phyloP scores from a whole-genome alignment of 805 yeast species.

The Ogataea degrootiae region DNA sequence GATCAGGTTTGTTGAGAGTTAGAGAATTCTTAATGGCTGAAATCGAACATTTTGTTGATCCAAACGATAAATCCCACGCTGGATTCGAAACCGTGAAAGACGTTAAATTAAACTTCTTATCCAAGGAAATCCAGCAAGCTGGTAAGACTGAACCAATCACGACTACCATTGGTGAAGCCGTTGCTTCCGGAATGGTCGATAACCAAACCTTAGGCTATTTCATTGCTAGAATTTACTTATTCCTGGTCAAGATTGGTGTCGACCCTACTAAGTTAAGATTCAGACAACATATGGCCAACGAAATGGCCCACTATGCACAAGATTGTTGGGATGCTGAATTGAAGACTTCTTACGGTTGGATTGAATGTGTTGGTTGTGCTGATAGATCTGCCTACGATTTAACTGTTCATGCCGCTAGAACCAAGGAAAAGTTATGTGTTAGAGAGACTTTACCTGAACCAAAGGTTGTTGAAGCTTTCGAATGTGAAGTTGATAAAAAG shows the following conservation, averaged over 20 bases:
- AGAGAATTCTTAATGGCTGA: constrained; percentile 99
- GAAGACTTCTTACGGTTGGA: constrained; percentile 96
- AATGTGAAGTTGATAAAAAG: constrained; percentile 86
- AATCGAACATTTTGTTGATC: constrained; percentile 98
- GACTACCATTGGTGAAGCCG: constrained; percentile 87
- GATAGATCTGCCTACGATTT: constrained; percentile 98
- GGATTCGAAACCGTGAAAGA: constrained; percentile 74
- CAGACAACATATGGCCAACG: constrained; percentile 98
- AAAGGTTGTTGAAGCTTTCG: constrained; percentile 72
- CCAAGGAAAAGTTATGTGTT: constrained; percentile 92
- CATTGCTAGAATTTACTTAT: constrained; percentile 85
- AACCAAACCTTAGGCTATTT: constrained; percentile 97
- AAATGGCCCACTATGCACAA: constrained; percentile 99
- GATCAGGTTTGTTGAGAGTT: constrained; percentile 95
- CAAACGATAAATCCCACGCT: constrained; percentile 76
- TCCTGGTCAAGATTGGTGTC: constrained; percentile 85
- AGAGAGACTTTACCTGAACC: constrained; percentile 89
- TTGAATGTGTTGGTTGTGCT: constrained; percentile 99
- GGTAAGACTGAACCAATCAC: constrained; percentile 70
- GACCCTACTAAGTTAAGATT: constrained; percentile 80
- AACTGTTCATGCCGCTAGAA: constrained; percentile 90
- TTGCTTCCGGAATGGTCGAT: constrained; percentile 79
- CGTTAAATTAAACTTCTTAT: constrained; percentile 69
- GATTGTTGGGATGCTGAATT: constrained; percentile 99
- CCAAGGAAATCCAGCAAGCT: constrained; percentile 80